Evolutionary conservation across 352 stramenopile genomes (phyloP).

Genomic region (Blastocystis hominis): DNA sequence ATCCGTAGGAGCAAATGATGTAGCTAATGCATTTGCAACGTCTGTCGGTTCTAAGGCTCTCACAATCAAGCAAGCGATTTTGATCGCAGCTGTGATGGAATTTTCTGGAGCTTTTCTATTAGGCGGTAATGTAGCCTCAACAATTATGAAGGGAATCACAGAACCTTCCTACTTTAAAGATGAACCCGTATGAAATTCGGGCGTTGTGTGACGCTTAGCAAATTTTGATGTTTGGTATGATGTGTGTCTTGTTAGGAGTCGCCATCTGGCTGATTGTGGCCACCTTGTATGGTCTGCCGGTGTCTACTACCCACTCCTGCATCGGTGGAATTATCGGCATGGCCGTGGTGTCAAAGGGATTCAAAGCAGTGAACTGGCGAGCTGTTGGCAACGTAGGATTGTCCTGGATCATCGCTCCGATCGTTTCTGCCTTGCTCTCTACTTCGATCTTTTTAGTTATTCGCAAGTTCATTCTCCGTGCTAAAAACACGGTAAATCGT

Average conservation of each 20-base stretch:
- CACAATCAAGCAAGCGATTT: constrained; percentile 62
- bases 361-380: constrained; percentile 56
- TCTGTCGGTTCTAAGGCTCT: constrained; percentile 65
- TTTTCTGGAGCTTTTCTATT: constrained; percentile 64
- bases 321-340: constrained; percentile 70
- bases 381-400: constrained; percentile 47
- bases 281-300: constrained; percentile 66
- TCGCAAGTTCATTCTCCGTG: constrained; percentile 61
- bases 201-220: not conserved
- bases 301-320: constrained; percentile 71
- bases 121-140: constrained; percentile 65
- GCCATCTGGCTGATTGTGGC: constrained; percentile 66
- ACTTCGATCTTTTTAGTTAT: constrained; percentile 62
- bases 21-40: constrained; percentile 66
- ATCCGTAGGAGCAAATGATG: constrained; percentile 65
- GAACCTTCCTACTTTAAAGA: constrained; percentile 63
- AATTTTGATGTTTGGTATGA: constrained; percentile 64
- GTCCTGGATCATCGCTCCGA: constrained; percentile 65
- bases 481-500: constrained; percentile 59
- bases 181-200: constrained; percentile 61
- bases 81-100: constrained; percentile 65
- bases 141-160: constrained; percentile 65
- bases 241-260: constrained; percentile 63
- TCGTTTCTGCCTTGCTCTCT: constrained; percentile 60
- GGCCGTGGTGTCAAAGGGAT: constrained; percentile 63